A percentile compares a stretch with the other conserved stretches of the same genome.
phyloP scores from a whole-genome alignment of 164 flowering plant species.

The Vitis amurensis region DNA sequence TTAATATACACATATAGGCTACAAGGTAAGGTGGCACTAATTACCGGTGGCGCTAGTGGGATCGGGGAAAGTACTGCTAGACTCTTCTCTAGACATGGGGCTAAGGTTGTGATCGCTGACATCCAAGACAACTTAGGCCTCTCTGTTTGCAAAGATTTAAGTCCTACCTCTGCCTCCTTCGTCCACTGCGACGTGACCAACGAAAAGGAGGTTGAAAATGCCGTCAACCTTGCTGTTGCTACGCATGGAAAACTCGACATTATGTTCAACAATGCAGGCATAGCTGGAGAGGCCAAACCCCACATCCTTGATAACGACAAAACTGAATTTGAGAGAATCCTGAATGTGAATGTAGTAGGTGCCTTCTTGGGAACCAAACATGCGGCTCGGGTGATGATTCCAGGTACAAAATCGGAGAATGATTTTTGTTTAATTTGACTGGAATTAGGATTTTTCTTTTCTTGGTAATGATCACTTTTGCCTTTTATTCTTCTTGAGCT shows the following conservation, averaged over 20 bases:
- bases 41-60: slow-evolving; percentile 91
- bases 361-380: slow-evolving; percentile 40
- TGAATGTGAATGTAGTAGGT: slow-evolving; percentile 25
- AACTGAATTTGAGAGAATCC: slow-evolving; percentile 23
- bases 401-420: not conserved
- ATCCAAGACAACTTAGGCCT: slow-evolving; percentile 50
- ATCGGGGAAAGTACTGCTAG: slow-evolving; percentile 77
- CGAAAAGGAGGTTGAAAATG: slow-evolving; percentile 27
- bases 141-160: slow-evolving; percentile 4
- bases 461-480: no score
- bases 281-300: not conserved
- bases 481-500: no score
- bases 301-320: slow-evolving; percentile 18
- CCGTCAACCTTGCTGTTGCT: slow-evolving; percentile 23
- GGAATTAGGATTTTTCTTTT: no score
- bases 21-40: slow-evolving; percentile 78
- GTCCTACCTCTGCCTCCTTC: slow-evolving; percentile 3
- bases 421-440: no score
- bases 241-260: slow-evolving; percentile 36
- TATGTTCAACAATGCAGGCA: slow-evolving; percentile 39
- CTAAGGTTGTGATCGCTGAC: slow-evolving; percentile 84
- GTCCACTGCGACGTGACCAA: slow-evolving; percentile 36
- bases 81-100: slow-evolving; percentile 65
- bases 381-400: slow-evolving; percentile 52
- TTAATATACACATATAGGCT: slow-evolving; percentile 26